phyloP scores from a whole-genome alignment of 1,284 basidiomycete genomes.

The Leccinum laetum region DNA sequence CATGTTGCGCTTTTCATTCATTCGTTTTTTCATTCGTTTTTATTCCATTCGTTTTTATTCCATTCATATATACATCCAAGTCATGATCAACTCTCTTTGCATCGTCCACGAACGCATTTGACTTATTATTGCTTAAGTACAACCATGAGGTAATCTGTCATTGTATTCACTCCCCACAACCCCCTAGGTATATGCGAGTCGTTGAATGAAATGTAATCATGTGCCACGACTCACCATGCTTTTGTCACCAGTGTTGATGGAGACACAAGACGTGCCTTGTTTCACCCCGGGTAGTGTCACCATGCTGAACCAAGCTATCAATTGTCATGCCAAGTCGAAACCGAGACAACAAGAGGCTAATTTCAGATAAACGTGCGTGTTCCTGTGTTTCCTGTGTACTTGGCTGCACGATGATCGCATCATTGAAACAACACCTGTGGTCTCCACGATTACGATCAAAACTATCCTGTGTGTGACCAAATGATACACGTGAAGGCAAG shows the following conservation, averaged over 20 bases:
- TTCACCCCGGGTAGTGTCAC: background rate
- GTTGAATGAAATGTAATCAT: constrained; percentile 17
- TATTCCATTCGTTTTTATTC: constrained; percentile 29
- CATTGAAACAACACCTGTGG: background rate
- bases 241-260: background rate
- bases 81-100: constrained; percentile 20
- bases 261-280: background rate
- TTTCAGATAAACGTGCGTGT: background rate
- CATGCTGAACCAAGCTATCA: background rate
- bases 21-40: constrained; percentile 7
- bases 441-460: background rate
- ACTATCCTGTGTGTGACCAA: background rate
- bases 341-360: background rate
- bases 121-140: constrained; percentile 26
- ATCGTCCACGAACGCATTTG: constrained; percentile 20
- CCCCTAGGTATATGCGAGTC: constrained; percentile 20
- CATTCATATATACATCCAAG: constrained; percentile 25
- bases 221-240: background rate
- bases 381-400: background rate
- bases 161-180: constrained; percentile 26
- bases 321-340: background rate
- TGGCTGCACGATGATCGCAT: background rate
- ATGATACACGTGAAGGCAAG: background rate
- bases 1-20: background rate
- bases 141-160: constrained; percentile 27